Percentiles rank a stretch among this genome's conserved stretches.
Conservation (phyloP, 768 basidiomycete species). For the Mycena albidolilacea region DNA sequence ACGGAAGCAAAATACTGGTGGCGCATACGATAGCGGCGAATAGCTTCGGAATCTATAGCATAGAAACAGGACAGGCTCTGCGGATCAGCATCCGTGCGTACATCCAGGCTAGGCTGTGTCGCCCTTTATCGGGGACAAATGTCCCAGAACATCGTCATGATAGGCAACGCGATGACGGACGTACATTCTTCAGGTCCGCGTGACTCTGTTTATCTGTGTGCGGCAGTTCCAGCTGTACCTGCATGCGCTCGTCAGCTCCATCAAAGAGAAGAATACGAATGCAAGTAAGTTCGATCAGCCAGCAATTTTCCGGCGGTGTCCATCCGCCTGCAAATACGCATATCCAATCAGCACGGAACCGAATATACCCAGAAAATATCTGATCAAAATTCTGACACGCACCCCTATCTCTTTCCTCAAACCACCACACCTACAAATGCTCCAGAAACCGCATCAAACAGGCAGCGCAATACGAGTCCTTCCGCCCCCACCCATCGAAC, state of each 20-base stretch:
- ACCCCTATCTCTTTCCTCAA: not conserved
- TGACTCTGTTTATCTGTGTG: not conserved
- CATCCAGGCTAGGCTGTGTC: not conserved
- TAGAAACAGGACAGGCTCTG: too few relatives aligned
- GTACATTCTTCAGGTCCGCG: not conserved
- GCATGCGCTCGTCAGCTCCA: not conserved
- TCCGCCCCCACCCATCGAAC: not conserved
- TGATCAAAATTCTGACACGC: not conserved
- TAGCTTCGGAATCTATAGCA: not conserved
- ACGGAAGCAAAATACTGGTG: too few relatives aligned
- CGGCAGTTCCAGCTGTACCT: slow-evolving; percentile 8
- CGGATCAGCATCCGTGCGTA: too few relatives aligned
- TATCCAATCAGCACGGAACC: not conserved
- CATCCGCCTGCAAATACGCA: not conserved
- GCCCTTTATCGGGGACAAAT: not conserved
- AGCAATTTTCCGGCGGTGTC: not conserved
- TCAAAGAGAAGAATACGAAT: too few relatives aligned
- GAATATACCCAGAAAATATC: too few relatives aligned
- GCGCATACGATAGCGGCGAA: not conserved
- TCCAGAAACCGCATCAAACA: not conserved
- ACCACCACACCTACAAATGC: not conserved
- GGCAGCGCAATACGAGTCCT: not conserved
- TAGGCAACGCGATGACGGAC: not conserved
- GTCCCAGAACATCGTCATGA: not conserved
- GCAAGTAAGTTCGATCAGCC: not conserved